Evolutionary conservation across 352 stramenopile species (phyloP).

Genomic region (Phytophthora syringae): DNA sequence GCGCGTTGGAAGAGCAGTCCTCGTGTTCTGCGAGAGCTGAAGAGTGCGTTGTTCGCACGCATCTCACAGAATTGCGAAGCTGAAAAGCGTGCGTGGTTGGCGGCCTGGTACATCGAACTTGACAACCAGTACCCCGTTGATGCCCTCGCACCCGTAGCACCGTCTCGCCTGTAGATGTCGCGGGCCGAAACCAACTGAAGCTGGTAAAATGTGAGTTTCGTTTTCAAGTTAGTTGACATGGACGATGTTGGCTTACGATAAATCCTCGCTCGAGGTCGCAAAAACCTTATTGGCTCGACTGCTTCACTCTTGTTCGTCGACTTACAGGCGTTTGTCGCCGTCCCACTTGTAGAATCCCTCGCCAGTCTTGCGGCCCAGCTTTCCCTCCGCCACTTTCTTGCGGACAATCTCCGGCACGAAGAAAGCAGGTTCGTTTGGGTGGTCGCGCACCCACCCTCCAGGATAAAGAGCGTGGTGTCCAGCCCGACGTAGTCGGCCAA

Average conservation of each 20-base stretch:
- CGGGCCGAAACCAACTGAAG: too few relatives aligned
- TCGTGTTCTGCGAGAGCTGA: slow-evolving; percentile 37
- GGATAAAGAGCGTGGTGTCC: slow-evolving; percentile 96
- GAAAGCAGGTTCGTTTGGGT: slow-evolving; percentile 96
- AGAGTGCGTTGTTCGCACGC: slow-evolving; percentile 45
- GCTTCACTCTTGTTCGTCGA: not conserved
- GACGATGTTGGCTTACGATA: too few relatives aligned
- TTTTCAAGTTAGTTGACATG: slow-evolving; percentile 12
- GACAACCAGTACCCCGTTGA: slow-evolving; percentile 39
- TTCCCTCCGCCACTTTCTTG: slow-evolving; percentile 92
- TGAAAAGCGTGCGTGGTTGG: slow-evolving; percentile 68
- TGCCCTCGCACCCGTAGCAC: not conserved
- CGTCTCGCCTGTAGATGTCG: slow-evolving; percentile 32
- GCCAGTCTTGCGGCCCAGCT: slow-evolving; percentile 96
- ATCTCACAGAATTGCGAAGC: slow-evolving; percentile 67
- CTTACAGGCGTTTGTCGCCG: slow-evolving; percentile 81
- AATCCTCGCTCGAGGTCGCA: too few relatives aligned
- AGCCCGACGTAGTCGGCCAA: slow-evolving; percentile 97
- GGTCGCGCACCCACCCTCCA: slow-evolving; percentile 96
- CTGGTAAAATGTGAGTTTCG: slow-evolving; percentile 1
- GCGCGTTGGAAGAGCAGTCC: slow-evolving; percentile 20
- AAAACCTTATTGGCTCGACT: slow-evolving; percentile 7
- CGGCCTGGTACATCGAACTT: slow-evolving; percentile 66
- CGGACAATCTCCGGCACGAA: slow-evolving; percentile 93
- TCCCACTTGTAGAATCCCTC: slow-evolving; percentile 97